Evolutionary conservation across 768 basidiomycete species (phyloP), one percentile per base, ranked within the genome.

Genomic region (Trichaptum fuscoviolaceum): DNA sequence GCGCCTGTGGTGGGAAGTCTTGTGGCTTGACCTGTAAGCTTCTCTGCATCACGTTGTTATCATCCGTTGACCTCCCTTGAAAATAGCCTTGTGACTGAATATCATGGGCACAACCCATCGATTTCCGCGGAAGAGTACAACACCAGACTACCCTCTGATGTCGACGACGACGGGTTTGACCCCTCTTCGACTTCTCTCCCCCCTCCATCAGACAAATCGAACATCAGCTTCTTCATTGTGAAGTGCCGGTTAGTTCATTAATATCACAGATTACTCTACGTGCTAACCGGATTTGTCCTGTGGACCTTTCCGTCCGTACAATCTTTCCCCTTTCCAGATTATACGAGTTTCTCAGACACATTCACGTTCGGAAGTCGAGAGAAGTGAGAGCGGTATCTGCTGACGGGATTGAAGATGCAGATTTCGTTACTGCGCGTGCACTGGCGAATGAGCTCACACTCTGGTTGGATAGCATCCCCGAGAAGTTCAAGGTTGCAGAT

Each of bases 41-140:
- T 52, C 42, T 20, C 42, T 20, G 10, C 42, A 52, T 15, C 42
- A 52, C 42, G 20, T 52, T 20, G 12, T 12, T 52, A 20, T 20
- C 12, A 15, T 52, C 15, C 15, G 15, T 12, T 52, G 20, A 52
- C 20, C 42, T 12, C 20, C 42, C n/a, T 2, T 20, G 15, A 12
- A 20, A 52, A 52, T 52, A 52, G 42, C 20, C 42, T 52, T 52
- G 42, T 52, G 42, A 52, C 42, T 52, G 42, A 92, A 72, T 81
- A 80, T 69, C 80, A 90, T 76, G 85, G 86, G 6, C 85, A 86
- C 65, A 79, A 83, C n/a, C 84, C 90, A 1, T 79, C 87, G 7
- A 84, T 91, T 58, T 75, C 84, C 35, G 81, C 85, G 30, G 72
- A 79, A 62, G 80, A 84, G n/a, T 85, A 83, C 67, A 84, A 83